Base-by-base conservation (phyloP, 2,329 filamentous ascomycete species). In the Elsinoe ampelina region DNA sequence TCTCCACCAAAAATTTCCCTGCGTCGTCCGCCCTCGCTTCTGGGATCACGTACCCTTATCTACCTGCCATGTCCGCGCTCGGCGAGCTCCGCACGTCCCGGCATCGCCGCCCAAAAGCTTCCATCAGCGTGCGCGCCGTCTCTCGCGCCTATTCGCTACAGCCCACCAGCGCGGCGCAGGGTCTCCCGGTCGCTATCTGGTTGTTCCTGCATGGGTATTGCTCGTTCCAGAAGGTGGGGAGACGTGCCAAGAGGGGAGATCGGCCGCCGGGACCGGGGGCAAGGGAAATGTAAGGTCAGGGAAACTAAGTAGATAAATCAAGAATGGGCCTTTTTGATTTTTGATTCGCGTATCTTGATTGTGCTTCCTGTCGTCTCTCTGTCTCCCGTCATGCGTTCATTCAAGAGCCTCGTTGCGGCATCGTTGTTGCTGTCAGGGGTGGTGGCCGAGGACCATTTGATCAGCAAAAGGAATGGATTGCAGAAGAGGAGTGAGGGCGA, bases 401-500 rank as follows among this genome's bases (percentile, higher is more conserved):
- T 52, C 48, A 52, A 36, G 32, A 36, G 34, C n/a, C 32, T 52
- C 34, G 17, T 52, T 15, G 48, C 48, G 3, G 20, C 48, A 5
- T 52, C 34, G 48, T 15, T 52, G 34, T 20, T 52, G 34, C 48
- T 52, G 48, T 20, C 48, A 8, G 36, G 32, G 32, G 48, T 26
- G 12, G 32, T 52, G 17, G 63, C 63, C 13, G 63, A 63, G 58
- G 62, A 63, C 32, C 60, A 61, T 7, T 42, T 63, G 22, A 60
- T 60, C 58, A 63, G 61, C 42, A 57, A 60, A 32, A 56, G 61
- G 32, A 59, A 59, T 8, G 54, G 59, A 20, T 47, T 62, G 41
- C 63, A 63, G 43, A 59, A 62, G 26, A 63, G 62, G 11, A 61
- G 63, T 32, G 57, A 54, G 17, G 55, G 57, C 7, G 63, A 62